Evolutionary conservation across 345 rosid species (phyloP).

Genomic region (Cardamine chenopodiifolia): DNA sequence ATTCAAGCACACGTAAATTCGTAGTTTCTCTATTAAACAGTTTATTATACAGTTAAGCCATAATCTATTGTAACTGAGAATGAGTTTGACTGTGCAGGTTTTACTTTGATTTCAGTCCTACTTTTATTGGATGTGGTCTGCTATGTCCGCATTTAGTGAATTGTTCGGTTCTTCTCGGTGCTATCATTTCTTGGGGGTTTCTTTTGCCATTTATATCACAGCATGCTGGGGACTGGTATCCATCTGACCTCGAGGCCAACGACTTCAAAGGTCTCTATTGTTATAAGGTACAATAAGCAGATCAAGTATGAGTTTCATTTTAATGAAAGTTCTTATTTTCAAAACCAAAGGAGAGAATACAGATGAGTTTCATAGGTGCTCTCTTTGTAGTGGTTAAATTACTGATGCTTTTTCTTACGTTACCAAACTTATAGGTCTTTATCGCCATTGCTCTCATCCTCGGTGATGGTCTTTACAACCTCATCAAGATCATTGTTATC

Average conservation of each 20-base stretch:
- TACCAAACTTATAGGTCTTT: constrained; percentile 57
- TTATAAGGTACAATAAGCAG: constrained; percentile 59
- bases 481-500: constrained; percentile 63
- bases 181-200: constrained; percentile 83
- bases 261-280: constrained; percentile 90
- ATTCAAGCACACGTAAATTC: constrained; percentile 69
- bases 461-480: constrained; percentile 86
- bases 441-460: constrained; percentile 73
- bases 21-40: background rate
- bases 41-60: background rate
- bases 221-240: constrained; percentile 80
- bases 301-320: background rate
- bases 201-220: constrained; percentile 76
- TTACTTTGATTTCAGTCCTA: constrained; percentile 87
- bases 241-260: constrained; percentile 64
- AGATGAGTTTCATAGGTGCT: background rate
- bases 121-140: constrained; percentile 88
- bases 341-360: background rate
- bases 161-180: constrained; percentile 79
- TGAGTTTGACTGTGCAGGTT: constrained; percentile 58
- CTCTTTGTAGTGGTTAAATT: background rate
- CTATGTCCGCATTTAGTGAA: constrained; percentile 91
- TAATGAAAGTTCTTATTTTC: background rate
- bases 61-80: no score
- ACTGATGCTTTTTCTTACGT: constrained; percentile 38